Percentiles rank a stretch among this genome's conserved stretches.
phyloP scores from a whole-genome alignment of 148 eudicot genomes.

The Pharnaceum exiguum region DNA sequence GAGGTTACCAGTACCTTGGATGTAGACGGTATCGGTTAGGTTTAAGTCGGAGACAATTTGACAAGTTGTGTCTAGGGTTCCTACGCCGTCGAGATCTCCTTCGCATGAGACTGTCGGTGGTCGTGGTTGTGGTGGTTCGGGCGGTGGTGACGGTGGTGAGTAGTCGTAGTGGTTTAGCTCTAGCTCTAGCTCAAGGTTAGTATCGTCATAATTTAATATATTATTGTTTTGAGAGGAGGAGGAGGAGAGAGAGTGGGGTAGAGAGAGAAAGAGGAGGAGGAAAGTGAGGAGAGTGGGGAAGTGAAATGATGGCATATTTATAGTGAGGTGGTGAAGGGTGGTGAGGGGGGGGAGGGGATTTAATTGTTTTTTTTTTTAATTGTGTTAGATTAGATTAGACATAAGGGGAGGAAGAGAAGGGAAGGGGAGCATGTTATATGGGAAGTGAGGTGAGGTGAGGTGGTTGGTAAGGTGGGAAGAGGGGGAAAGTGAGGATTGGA shows the following conservation, averaged over 20 bases:
- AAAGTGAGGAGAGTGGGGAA: background rate
- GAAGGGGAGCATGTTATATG: background rate
- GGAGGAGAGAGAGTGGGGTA: background rate
- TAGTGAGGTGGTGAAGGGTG: too few relatives aligned
- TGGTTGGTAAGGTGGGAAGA: too few relatives aligned
- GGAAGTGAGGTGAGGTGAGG: too few relatives aligned
- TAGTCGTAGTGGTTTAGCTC: conserved; percentile 36
- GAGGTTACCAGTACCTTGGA: conserved; percentile 81
- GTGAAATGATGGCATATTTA: too few relatives aligned
- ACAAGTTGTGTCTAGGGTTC: conserved; percentile 78
- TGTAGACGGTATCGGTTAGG: conserved; percentile 60
- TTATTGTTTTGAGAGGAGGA: background rate
- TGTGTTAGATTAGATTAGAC: background rate
- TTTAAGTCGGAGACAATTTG: conserved; percentile 67
- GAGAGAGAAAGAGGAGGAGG: background rate
- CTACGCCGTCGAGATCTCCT: conserved; percentile 77
- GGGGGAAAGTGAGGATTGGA: too few relatives aligned
- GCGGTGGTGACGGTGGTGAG: conserved; percentile 91
- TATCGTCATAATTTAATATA: conserved; percentile 13
- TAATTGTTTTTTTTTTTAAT: background rate
- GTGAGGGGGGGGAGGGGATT: too few relatives aligned
- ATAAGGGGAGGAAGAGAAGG: background rate
- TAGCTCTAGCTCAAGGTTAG: background rate
- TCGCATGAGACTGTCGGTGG: conserved; percentile 85
- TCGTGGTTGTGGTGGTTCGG: conserved; percentile 86